phyloP scores from a whole-genome alignment of 768 basidiomycete genomes.

The Macrolepiota fuliginosa region DNA sequence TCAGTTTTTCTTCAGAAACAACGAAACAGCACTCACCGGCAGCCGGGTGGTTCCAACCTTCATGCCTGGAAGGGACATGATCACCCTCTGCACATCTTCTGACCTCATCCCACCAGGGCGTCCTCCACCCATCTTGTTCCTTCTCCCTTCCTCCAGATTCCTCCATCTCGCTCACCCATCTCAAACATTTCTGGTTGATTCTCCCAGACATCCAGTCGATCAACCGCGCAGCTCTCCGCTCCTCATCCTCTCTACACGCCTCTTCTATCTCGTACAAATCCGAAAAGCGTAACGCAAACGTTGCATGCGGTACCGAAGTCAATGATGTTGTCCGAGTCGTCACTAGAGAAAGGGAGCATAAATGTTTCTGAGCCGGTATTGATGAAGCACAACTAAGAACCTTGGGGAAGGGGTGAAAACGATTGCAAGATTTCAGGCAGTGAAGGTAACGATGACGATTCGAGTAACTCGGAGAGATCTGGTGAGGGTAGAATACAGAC shows the following conservation, averaged over 20 bases:
- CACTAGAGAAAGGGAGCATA: slow-evolving; percentile 40
- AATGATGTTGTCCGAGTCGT: slow-evolving; percentile 76
- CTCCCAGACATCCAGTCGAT: slow-evolving; percentile 85
- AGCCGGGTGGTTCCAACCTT: slow-evolving; percentile 88
- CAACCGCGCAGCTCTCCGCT: slow-evolving; percentile 72
- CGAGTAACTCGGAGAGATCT: slow-evolving; percentile 64
- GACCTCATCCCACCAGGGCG: slow-evolving; percentile 91
- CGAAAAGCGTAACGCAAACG: slow-evolving; percentile 79
- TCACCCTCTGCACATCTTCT: slow-evolving; percentile 76
- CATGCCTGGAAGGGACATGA: slow-evolving; percentile 62
- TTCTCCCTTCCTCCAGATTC: slow-evolving; percentile 34
- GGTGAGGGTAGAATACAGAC: slow-evolving; percentile 70
- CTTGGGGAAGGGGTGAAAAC: slow-evolving; percentile 81
- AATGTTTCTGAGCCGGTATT: neutral
- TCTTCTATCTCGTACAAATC: slow-evolving; percentile 68
- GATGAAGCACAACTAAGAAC: slow-evolving; percentile 30
- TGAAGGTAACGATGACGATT: slow-evolving; percentile 58
- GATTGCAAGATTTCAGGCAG: slow-evolving; percentile 77
- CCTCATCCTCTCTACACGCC: slow-evolving; percentile 77
- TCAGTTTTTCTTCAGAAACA: neutral
- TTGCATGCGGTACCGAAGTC: slow-evolving; percentile 64
- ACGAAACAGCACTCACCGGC: slow-evolving; percentile 53
- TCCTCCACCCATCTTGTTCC: slow-evolving; percentile 39
- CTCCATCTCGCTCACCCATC: slow-evolving; percentile 73
- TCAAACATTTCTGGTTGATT: slow-evolving; percentile 56